Conservation (phyloP, 2,329 filamentous ascomycete genomes). For the Ophiostoma angusticollis region DNA sequence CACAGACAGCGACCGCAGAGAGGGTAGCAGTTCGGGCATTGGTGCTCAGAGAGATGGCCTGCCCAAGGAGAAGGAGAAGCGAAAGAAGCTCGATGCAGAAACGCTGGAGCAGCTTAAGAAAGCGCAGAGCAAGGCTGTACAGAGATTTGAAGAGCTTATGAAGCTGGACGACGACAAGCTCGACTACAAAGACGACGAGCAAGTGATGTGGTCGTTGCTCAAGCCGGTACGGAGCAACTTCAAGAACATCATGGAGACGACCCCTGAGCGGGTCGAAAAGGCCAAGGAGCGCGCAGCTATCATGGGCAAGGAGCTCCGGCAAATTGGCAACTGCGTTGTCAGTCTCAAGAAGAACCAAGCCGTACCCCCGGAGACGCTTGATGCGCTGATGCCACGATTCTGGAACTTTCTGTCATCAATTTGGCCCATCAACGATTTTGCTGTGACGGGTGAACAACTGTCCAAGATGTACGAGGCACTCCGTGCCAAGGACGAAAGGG, state of each 20-base stretch:
- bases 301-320: slow-evolving; percentile 24
- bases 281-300: slow-evolving; percentile 25
- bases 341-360: slow-evolving; percentile 21
- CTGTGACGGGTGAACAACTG: slow-evolving; percentile 24
- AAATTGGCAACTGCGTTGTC: slow-evolving; percentile 24
- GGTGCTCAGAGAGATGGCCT: slow-evolving; percentile 17
- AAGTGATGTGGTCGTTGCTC: slow-evolving; percentile 27
- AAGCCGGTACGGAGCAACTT: slow-evolving; percentile 25
- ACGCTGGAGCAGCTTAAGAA: slow-evolving; percentile 23
- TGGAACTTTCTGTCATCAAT: slow-evolving; percentile 28
- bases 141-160: slow-evolving; percentile 26
- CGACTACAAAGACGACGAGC: slow-evolving; percentile 21
- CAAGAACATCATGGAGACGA: slow-evolving; percentile 25
- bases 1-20: slow-evolving; percentile 28
- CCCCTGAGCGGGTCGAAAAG: slow-evolving; percentile 18
- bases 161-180: slow-evolving; percentile 24
- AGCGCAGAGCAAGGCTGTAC: slow-evolving; percentile 22
- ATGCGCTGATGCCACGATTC: slow-evolving; percentile 25
- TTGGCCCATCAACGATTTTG: slow-evolving; percentile 26
- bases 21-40: slow-evolving; percentile 16
- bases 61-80: slow-evolving; percentile 28
- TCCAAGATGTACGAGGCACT: slow-evolving; percentile 25
- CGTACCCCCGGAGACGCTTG: slow-evolving; percentile 19
- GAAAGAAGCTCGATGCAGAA: slow-evolving; percentile 23
- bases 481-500: slow-evolving; percentile 21